Conservation (phyloP, 164 flowering plant genomes). For the Umbellularia californica region DNA sequence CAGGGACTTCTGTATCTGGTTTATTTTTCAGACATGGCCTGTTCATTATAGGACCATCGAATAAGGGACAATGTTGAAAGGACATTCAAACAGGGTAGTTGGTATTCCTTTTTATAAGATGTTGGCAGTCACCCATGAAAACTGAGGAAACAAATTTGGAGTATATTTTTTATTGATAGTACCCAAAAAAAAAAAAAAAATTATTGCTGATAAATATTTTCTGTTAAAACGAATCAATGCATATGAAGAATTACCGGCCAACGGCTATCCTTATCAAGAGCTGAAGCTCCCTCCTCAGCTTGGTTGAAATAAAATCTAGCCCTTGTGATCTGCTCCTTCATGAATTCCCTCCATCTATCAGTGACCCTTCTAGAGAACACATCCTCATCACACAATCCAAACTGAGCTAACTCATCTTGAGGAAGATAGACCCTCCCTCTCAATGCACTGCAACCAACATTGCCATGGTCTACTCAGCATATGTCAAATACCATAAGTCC, state of each 20-base stretch:
- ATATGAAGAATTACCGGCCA: conserved; percentile 50
- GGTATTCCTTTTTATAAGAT: no score
- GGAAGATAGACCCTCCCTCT: conserved; percentile 85
- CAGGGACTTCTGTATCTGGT: not conserved
- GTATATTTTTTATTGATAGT: no score
- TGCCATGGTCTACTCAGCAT: not conserved
- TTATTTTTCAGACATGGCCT: no score
- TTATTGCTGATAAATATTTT: no score
- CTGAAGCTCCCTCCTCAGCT: conserved; percentile 70
- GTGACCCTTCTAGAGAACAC: conserved; percentile 51
- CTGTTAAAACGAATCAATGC: no score
- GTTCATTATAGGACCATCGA: no score
- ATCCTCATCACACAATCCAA: conserved; percentile 60
- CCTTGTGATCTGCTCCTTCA: conserved; percentile 68
- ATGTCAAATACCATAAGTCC: no score
- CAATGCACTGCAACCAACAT: conserved; percentile 36
- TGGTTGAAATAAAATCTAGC: conserved; percentile 56
- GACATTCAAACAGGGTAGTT: no score
- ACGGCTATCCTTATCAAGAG: conserved; percentile 61
- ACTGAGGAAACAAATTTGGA: no score
- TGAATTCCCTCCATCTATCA: conserved; percentile 63
- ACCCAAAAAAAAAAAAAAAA: no score
- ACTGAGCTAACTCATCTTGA: conserved; percentile 72
- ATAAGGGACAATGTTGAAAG: no score
- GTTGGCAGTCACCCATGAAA: no score